phyloP scores from a whole-genome alignment of 805 yeast species.

The Candida hispaniensis region DNA sequence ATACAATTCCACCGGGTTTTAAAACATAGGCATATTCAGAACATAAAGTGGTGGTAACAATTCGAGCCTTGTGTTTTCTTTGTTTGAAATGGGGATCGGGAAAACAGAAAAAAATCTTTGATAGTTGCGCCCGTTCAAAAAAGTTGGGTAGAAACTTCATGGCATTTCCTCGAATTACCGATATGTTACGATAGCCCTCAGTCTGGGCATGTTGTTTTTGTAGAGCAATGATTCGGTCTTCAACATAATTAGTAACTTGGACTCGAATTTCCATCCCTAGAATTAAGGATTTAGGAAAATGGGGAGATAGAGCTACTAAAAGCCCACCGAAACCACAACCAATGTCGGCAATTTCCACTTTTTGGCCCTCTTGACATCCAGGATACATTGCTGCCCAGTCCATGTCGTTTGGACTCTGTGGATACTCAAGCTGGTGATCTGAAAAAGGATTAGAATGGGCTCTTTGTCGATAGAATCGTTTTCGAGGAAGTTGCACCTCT shows the following conservation, averaged over 20 bases:
- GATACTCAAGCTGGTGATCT: conserved; percentile 87
- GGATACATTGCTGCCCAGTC: conserved; percentile 80
- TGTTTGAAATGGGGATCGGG: conserved; percentile 99
- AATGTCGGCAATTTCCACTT: conserved; percentile 83
- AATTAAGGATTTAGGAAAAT: conserved; percentile 60
- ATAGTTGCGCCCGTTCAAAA: conserved; percentile 68
- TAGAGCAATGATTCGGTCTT: conserved; percentile 85
- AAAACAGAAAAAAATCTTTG: conserved; percentile 93
- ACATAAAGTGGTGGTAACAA: conserved; percentile 76
- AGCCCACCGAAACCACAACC: conserved; percentile 98
- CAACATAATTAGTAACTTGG: conserved; percentile 94
- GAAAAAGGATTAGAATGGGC: conserved; percentile 98
- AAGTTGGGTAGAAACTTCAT: conserved; percentile 97
- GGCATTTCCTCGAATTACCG: conserved; percentile 88
- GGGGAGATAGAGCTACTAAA: conserved; percentile 65
- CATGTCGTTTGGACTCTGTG: conserved; percentile 70
- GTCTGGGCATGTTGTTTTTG: conserved; percentile 43
- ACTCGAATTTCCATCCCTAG: conserved; percentile 97
- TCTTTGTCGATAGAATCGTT: conserved; percentile 86
- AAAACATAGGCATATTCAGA: conserved; percentile 89
- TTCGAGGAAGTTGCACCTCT: conserved; percentile 52
- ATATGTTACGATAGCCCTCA: conserved; percentile 63
- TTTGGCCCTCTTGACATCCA: conserved; percentile 16
- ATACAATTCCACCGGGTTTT: conserved; percentile 75
- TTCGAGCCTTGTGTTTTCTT: conserved; percentile 94